A percentile compares a stretch with the other conserved stretches of the same genome.
Evolutionary conservation across 2,329 filamentous ascomycete genomes (phyloP).

Genomic region (Acrodontium crateriforme): DNA sequence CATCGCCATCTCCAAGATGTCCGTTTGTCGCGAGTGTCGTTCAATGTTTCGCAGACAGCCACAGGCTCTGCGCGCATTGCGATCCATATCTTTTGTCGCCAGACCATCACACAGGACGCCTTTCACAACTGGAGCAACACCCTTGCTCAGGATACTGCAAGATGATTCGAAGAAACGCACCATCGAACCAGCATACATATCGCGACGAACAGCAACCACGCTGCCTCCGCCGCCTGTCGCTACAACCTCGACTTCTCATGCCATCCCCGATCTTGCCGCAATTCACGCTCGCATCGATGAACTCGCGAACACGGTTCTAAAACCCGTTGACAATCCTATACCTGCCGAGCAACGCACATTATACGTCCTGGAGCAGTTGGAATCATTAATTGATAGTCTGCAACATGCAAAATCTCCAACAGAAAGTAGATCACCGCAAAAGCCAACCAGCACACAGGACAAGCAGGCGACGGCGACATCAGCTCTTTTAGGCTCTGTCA

Average conservation of each 20-base stretch:
- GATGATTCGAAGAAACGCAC: too few relatives aligned
- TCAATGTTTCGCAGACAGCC: too few relatives aligned
- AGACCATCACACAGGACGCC: too few relatives aligned
- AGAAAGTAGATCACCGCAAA: slow-evolving; percentile 2
- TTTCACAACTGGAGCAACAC: too few relatives aligned
- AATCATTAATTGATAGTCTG: slow-evolving; percentile 13
- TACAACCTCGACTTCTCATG: too few relatives aligned
- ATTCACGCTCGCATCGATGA: slow-evolving; percentile 17
- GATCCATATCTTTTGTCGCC: too few relatives aligned
- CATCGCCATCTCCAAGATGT: too few relatives aligned
- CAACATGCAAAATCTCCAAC: slow-evolving; percentile 1
- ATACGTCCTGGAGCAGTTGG: slow-evolving; percentile 20
- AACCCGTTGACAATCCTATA: slow-evolving; percentile 10
- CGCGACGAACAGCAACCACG: slow-evolving; percentile 6
- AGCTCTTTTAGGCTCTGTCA: slow-evolving; percentile 38
- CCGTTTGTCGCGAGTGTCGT: too few relatives aligned
- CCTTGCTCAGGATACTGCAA: too few relatives aligned
- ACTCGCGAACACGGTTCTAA: slow-evolving; percentile 14
- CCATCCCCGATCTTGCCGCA: slow-evolving; percentile 7
- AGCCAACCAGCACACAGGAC: too few relatives aligned
- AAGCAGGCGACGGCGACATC: slow-evolving; percentile 34
- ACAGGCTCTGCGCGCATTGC: too few relatives aligned
- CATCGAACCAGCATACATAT: slow-evolving; percentile 2
- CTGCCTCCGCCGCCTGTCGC: slow-evolving; percentile 6
- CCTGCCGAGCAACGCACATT: slow-evolving; percentile 18